Percentiles rank a stretch among this genome's conserved stretches.
Evolutionary conservation across 371 early-diverging fungal species (phyloP).

Genomic region (Catenaria anguillulae): DNA sequence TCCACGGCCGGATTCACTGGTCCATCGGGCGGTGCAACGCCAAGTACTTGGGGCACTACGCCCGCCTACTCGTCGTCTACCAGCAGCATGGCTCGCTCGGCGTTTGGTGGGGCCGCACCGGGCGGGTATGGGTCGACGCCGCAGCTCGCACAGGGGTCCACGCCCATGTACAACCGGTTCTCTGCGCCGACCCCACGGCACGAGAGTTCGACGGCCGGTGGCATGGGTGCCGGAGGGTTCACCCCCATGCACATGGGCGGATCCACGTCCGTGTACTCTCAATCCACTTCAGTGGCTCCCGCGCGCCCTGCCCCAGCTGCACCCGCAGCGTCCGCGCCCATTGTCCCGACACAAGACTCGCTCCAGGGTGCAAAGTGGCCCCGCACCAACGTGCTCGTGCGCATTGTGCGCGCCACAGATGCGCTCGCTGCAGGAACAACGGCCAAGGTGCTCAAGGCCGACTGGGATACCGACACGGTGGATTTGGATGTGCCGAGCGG

Average conservation of each 20-base stretch:
- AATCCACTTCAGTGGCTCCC: constrained; percentile 19
- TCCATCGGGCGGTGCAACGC: no score
- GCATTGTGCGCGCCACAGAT: constrained; percentile 29
- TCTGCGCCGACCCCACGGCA: no score
- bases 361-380: constrained; percentile 6
- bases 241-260: no score
- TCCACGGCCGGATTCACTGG: no score
- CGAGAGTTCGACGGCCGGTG: no score
- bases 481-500: not conserved
- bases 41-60: no score
- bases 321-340: constrained; percentile 11
- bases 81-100: not conserved
- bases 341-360: constrained; percentile 30
- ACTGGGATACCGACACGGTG: constrained; percentile 9
- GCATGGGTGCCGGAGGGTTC: no score
- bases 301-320: constrained; percentile 29
- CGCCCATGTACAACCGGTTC: no score
- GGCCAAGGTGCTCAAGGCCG: constrained; percentile 25
- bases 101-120: no score
- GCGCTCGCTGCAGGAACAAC: constrained; percentile 28
- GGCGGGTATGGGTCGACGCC: no score
- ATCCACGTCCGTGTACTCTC: no score
- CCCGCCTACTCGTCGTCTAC: not conserved
- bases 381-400: constrained; percentile 19
- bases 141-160: no score